These are phyloP conservation scores for Eucalyptus brandiana DNA, from an alignment of 345 rosid species.

Conservation along the genomic window DNA sequence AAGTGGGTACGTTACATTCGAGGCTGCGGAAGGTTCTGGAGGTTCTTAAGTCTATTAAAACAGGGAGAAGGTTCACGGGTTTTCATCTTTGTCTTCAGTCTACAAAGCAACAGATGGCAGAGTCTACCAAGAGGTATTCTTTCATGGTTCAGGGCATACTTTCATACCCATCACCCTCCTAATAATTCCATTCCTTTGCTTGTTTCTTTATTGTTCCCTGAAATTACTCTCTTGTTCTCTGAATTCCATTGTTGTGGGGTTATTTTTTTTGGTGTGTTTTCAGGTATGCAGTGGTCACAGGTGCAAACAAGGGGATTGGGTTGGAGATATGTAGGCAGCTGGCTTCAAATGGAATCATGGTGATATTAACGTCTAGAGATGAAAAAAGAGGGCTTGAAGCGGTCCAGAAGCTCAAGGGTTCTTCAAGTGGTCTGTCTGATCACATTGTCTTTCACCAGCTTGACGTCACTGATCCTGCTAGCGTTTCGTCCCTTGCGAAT, in stretches of 20 bases:
- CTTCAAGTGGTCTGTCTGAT: not conserved
- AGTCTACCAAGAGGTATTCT: not conserved
- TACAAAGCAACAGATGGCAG: not conserved
- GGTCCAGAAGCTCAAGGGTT: not conserved
- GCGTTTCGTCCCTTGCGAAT: constrained; percentile 5
- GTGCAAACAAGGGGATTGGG: constrained; percentile 6
- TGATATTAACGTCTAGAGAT: constrained; percentile 16
- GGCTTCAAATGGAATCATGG: constrained; percentile 2
- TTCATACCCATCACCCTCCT: not conserved
- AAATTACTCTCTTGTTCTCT: not conserved
- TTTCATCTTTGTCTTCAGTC: not conserved
- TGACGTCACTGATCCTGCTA: constrained; percentile 2
- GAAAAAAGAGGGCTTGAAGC: constrained; percentile 14
- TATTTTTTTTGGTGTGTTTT: not conserved
- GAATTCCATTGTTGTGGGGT: not conserved
- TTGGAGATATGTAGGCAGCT: constrained; percentile 13
- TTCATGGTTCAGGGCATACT: not conserved
- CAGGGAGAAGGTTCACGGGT: not conserved
- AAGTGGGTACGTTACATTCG: not conserved
- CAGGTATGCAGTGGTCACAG: not conserved
- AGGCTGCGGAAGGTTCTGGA: not conserved
- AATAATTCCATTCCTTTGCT: not conserved
- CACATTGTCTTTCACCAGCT: constrained; percentile 9
- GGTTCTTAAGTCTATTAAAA: not conserved
- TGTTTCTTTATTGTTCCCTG: not conserved